Evolutionary conservation across 768 basidiomycete genomes (phyloP).

Genomic region (Leucosporidium scottii): DNA sequence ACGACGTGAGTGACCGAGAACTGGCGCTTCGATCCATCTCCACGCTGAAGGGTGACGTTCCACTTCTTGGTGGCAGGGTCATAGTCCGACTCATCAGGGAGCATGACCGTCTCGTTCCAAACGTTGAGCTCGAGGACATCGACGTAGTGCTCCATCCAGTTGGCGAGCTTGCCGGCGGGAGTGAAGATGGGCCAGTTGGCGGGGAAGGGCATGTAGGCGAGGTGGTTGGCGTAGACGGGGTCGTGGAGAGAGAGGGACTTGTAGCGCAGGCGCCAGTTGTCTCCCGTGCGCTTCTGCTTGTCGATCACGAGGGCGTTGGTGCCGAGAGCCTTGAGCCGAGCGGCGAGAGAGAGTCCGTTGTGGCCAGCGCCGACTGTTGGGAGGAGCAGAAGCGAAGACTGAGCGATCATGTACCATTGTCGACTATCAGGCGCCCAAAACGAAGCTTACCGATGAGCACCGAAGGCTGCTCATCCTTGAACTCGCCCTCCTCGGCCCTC

Average conservation of each 20-base stretch:
- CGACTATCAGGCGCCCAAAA: too few species aligned
- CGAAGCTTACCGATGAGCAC: neutral
- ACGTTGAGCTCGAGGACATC: slow-evolving; percentile 57
- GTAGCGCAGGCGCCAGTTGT: slow-evolving; percentile 61
- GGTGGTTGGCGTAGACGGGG: slow-evolving; percentile 15
- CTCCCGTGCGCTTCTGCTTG: slow-evolving; percentile 53
- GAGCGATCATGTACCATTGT: neutral
- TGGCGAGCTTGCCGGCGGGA: slow-evolving; percentile 57
- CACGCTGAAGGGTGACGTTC: slow-evolving; percentile 37
- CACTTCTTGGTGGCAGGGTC: slow-evolving; percentile 42
- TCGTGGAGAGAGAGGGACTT: slow-evolving; percentile 56
- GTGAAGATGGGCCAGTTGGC: slow-evolving; percentile 59
- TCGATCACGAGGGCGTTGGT: slow-evolving; percentile 56
- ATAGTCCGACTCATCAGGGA: slow-evolving; percentile 24
- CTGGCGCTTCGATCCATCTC: slow-evolving; percentile 39
- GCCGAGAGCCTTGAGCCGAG: slow-evolving; percentile 55
- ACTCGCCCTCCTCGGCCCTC: neutral
- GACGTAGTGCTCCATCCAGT: slow-evolving; percentile 63
- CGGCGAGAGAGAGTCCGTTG: slow-evolving; percentile 55
- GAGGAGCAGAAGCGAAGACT: neutral
- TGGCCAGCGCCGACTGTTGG: slow-evolving; percentile 55
- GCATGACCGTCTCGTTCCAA: slow-evolving; percentile 48
- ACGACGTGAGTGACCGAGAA: slow-evolving; percentile 49
- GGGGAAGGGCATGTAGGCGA: slow-evolving; percentile 52
- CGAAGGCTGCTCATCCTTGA: neutral